Conservation (phyloP, 441 rosid genomes). For the Aleurites moluccanus region DNA sequence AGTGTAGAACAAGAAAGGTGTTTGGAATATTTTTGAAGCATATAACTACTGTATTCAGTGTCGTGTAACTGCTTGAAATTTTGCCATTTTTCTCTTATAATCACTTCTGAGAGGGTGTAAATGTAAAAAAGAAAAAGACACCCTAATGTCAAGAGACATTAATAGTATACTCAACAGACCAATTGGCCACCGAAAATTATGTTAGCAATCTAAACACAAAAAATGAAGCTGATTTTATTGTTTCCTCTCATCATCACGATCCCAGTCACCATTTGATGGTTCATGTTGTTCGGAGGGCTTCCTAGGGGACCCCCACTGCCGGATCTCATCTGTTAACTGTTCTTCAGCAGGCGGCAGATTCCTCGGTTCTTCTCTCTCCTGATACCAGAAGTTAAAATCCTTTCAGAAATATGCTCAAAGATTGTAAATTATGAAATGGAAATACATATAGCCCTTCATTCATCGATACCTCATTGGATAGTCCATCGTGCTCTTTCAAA, state of each 20-base stretch:
- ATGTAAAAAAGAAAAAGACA: background rate
- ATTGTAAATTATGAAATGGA: background rate
- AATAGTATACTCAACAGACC: background rate
- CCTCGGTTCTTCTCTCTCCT: slow-evolving; percentile 33
- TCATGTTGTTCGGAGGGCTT: slow-evolving; percentile 33
- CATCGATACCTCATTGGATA: slow-evolving; percentile 42
- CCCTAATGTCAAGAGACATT: background rate
- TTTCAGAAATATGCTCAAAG: slow-evolving; percentile 14
- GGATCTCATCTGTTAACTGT: slow-evolving; percentile 34
- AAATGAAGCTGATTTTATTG: slow-evolving; percentile 18
- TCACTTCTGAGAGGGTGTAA: background rate
- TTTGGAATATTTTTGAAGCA: background rate
- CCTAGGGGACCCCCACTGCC: slow-evolving; percentile 31
- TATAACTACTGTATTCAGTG: background rate
- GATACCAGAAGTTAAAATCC: slow-evolving; percentile 10
- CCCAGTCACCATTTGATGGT: slow-evolving; percentile 37
- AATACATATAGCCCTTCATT: background rate
- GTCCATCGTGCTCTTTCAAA: slow-evolving; percentile 32
- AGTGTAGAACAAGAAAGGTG: background rate
- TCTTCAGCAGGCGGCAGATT: slow-evolving; percentile 41
- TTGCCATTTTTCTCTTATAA: background rate
- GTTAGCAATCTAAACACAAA: background rate
- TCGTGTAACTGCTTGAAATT: background rate
- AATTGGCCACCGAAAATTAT: background rate
- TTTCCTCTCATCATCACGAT: slow-evolving; percentile 30